Evolutionary conservation across 108 stramenopile species (phyloP), one percentile per base, ranked within the genome.

Genomic region (Cyclotella kingstonii): DNA sequence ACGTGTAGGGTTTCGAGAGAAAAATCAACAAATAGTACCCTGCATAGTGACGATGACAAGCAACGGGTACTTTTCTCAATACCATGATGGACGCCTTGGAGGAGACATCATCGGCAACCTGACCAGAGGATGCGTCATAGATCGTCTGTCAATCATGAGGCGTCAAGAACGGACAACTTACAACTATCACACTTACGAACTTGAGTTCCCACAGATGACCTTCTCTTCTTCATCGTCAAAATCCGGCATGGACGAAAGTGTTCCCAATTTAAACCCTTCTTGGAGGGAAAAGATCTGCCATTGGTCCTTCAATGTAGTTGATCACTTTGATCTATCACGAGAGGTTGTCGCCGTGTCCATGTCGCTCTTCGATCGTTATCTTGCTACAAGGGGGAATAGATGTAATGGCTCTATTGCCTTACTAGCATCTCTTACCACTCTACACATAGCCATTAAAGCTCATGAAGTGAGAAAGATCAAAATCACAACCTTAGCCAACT

Each of bases 251-350:
- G 61, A 57, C 55, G 70, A 71, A 9, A 52, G 42, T 19, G 31
- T 57, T 19, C 48, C 64, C 2, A 51, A 33, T 10, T 54, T 79
- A 18, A 79, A 81, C 27, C 63, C 62, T 4, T 52, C 63, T 4
- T 90, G 89, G 89, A 47, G 89, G 18, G 88, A 86, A 56, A 89
- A 89, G 77, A 86, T 89, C 15, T 84, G 82, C 64, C 83, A 86
- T 23, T 90, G 89, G 85, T 74, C 75, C 11, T 90, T 84, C 76
- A 87, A 83, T 54, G 90, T 91, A 4, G 78, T 91, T 6, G 89
- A 91, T 70, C 89, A 91, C 71, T 91, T 87, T 59, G 84, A 88
- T 25, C 57, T 91, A 17, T 83, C 81, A 0, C 76, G 90, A 8
- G 84, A 91, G 56, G 78, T 85, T 29, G 86, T 87, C 28, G 85